Evolutionary conservation across 2,329 filamentous ascomycete genomes (phyloP).

Genomic region (Fusarium pseudocircinatum): DNA sequence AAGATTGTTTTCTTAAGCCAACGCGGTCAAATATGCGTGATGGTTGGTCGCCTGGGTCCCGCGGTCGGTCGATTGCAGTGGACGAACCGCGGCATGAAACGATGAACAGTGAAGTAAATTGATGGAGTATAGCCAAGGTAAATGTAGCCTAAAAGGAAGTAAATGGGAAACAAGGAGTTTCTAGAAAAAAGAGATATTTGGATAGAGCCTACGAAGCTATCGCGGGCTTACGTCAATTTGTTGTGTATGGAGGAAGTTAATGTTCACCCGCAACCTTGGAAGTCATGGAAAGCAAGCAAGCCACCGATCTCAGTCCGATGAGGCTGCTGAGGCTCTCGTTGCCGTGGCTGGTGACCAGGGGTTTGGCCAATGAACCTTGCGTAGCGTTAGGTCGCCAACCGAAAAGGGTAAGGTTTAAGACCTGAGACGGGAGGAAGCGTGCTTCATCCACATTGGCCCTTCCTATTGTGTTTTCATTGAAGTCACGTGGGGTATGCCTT

Average conservation of each 20-base stretch:
- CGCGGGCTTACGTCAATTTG: conserved; percentile 16
- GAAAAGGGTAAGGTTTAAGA: conserved; percentile 11
- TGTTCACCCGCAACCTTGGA: conserved; percentile 13
- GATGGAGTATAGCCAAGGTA: neutral
- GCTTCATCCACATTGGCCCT: conserved; percentile 14
- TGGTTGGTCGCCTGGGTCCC: conserved; percentile 39
- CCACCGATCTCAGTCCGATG: conserved; percentile 35
- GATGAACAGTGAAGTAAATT: neutral
- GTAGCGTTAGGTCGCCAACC: neutral
- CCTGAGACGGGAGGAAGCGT: conserved; percentile 24
- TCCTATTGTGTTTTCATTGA: neutral
- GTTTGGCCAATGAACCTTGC: conserved; percentile 16
- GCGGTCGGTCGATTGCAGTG: conserved; percentile 40
- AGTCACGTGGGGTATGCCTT: conserved; percentile 11
- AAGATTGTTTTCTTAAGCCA: conserved; percentile 9
- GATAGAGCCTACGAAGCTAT: conserved; percentile 18
- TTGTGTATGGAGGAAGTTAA: conserved; percentile 30
- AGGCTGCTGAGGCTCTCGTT: conserved; percentile 40
- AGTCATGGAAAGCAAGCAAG: conserved; percentile 24
- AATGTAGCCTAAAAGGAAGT: neutral
- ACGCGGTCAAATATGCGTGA: conserved; percentile 41
- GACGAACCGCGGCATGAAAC: conserved; percentile 40
- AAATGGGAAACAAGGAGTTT: neutral
- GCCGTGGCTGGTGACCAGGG: conserved; percentile 36
- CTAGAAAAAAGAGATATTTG: neutral